These are phyloP conservation scores for Miscanthus lutarioriparius DNA, from an alignment of 176 grass and related monocot genomes.

Conservation along the genomic window DNA sequence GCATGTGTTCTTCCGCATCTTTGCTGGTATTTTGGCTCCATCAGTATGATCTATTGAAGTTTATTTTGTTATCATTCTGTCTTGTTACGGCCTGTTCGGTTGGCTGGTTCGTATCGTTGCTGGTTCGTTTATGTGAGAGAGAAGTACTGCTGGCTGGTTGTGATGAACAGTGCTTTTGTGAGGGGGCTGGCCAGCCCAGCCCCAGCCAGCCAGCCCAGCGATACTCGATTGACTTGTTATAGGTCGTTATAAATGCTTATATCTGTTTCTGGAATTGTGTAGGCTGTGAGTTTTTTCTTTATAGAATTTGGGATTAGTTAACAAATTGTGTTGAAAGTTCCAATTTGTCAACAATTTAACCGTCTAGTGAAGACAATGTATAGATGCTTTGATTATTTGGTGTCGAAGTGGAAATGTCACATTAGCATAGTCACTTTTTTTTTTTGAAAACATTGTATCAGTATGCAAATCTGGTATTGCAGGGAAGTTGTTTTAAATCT, in stretches of 20 bases:
- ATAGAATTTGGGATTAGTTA: background rate
- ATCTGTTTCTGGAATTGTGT: background rate
- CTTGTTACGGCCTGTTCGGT: background rate
- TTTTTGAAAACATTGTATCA: background rate
- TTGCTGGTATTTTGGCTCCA: slow-evolving; percentile 7
- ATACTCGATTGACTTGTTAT: background rate
- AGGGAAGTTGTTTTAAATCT: background rate
- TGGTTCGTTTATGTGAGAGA: too few species aligned
- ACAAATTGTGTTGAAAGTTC: background rate
- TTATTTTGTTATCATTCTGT: background rate
- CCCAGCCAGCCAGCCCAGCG: too few species aligned
- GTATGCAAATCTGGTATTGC: background rate
- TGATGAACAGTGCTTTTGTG: too few species aligned
- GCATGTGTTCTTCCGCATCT: background rate
- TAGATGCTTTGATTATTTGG: background rate
- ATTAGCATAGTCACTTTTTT: background rate
- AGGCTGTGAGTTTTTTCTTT: background rate
- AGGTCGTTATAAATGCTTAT: background rate
- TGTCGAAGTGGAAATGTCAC: background rate
- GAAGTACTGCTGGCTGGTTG: too few species aligned
- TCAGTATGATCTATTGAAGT: background rate
- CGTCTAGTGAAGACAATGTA: background rate
- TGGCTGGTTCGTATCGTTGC: too few species aligned
- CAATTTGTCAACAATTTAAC: background rate
- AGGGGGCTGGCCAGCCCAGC: too few species aligned